These are phyloP conservation scores for Chimonanthus praecox DNA, from an alignment of 164 flowering plant species.

Conservation along the genomic window DNA sequence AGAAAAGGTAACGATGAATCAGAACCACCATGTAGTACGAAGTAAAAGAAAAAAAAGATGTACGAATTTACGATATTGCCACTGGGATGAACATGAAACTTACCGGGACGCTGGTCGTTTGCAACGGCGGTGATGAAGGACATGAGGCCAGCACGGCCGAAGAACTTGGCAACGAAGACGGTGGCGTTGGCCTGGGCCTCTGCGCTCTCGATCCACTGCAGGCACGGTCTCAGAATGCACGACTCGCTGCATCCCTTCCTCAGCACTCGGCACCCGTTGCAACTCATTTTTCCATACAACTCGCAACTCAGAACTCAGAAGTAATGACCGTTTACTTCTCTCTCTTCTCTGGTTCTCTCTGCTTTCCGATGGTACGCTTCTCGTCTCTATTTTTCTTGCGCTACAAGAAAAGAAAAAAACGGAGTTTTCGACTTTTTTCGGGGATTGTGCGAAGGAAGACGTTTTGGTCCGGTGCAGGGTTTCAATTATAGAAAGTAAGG, in stretches of 20 bases:
- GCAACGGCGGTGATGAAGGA: constrained; percentile 72
- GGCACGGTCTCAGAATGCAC: constrained; percentile 58
- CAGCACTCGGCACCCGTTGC: constrained; percentile 86
- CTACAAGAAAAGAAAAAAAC: background rate
- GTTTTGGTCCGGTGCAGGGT: background rate
- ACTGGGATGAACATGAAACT: background rate
- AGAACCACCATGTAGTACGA: too few relatives aligned
- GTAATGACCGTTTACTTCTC: too few relatives aligned
- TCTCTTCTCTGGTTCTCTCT: too few relatives aligned
- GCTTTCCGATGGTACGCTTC: too few relatives aligned
- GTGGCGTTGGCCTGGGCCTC: constrained; percentile 81
- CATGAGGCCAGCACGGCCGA: constrained; percentile 83
- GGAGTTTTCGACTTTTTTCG: background rate
- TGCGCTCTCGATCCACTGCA: constrained; percentile 62
- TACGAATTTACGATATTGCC: too few relatives aligned
- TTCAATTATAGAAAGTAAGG: too few relatives aligned
- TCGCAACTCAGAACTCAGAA: too few relatives aligned
- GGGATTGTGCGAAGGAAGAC: background rate
- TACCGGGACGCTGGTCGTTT: constrained; percentile 53
- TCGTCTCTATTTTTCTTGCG: background rate
- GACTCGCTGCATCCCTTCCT: constrained; percentile 75
- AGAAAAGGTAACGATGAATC: background rate
- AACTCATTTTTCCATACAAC: constrained; percentile 44
- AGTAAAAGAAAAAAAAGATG: background rate
- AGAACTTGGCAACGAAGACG: constrained; percentile 79